phyloP scores from a whole-genome alignment of 768 basidiomycete species.

The Russula foetens region DNA sequence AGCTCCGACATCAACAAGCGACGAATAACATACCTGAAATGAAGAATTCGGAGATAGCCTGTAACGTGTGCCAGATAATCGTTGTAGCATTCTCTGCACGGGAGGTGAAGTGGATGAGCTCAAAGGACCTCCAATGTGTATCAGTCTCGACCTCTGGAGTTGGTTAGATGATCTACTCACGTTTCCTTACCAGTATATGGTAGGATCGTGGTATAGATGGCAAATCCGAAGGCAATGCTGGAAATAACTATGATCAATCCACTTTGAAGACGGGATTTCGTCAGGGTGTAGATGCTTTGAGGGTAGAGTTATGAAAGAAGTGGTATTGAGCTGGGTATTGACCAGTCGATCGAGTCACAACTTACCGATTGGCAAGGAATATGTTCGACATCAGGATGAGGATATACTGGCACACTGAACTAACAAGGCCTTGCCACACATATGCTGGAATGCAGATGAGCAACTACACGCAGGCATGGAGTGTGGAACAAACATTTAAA shows the following conservation, averaged over 20 bases:
- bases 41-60: background rate
- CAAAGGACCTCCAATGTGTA: background rate
- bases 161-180: background rate
- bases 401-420: background rate
- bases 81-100: background rate
- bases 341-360: background rate
- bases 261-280: background rate
- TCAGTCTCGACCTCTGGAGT: background rate
- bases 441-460: background rate
- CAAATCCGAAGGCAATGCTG: background rate
- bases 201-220: background rate
- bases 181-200: background rate
- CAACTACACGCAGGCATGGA: too few species aligned
- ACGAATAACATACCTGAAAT: background rate
- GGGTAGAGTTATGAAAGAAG: background rate
- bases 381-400: background rate
- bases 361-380: background rate
- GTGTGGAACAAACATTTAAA: background rate
- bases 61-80: background rate
- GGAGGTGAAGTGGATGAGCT: background rate
- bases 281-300: background rate
- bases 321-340: background rate
- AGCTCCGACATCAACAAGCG: background rate
- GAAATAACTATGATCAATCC: background rate
- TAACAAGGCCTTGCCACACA: background rate